Base-by-base conservation (phyloP, 495 filamentous ascomycete species). In the Lepraria neglecta region DNA sequence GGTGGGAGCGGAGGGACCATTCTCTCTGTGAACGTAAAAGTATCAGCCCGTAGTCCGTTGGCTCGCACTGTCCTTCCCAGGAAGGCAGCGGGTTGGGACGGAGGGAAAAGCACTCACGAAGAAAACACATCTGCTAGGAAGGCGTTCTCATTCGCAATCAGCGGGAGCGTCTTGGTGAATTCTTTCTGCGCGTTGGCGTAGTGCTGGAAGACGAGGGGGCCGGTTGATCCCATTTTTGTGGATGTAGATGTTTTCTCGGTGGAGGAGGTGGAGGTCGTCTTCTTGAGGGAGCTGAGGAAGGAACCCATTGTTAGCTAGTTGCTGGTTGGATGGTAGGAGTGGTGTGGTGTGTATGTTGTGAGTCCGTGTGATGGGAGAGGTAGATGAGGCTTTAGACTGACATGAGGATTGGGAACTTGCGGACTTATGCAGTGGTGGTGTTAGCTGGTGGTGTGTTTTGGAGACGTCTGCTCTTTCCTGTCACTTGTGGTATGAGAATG, bases 91-190 rank as follows among this genome's bases (percentile, higher is more conserved):
- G 57, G 28, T 33, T 64, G 65, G 85, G 84, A 69, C 86, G 84
- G 15, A 87, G 74, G 21, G 86, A 88, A 68, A 24, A 24, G 1
- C 24, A 88, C 68, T 31, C 71, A 86, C 80, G 79, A 85, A 0
- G 82, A 79, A 43, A 77, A 75, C 27, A 89, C 71, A 68, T 90
- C 88, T 21, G 84, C 86, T 4, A 90, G 76, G 67, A 78, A 90
- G 11, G 86, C 87, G 65, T 91, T 90, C 59, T 87, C 85, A 67
- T 88, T 87, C 21, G 84, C 86, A 60, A 90, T 86, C 35, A 88
- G 76, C 2, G 86, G 85, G 21, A 82, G 86, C 4, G 64, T 66
- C 60, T 66, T 66, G 73, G 87, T 84, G 72, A 83, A 87, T 61
- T 76, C 79, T 19, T 76, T 80, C 69, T 87, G 85, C 5, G 84